Evolutionary conservation across 306 rosid species (phyloP).

Genomic region (Luffa aegyptiaca): DNA sequence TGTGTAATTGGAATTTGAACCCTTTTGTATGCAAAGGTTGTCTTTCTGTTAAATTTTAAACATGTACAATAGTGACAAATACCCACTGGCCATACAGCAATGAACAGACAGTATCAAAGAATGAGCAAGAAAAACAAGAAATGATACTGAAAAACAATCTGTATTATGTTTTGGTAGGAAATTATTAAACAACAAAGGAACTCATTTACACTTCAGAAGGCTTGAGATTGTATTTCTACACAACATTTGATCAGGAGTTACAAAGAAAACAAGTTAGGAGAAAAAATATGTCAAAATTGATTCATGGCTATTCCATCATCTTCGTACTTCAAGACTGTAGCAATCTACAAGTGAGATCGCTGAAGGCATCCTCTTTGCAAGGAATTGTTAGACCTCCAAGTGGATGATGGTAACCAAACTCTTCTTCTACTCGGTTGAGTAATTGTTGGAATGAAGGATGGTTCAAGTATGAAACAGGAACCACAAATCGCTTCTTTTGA

Average conservation of each 20-base stretch:
- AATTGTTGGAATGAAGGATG: slow-evolving; percentile 19
- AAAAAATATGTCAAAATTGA: background rate
- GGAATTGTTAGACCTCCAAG: slow-evolving; percentile 5
- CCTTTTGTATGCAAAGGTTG: background rate
- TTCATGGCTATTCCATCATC: background rate
- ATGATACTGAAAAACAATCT: background rate
- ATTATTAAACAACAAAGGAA: background rate
- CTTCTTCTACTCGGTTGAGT: slow-evolving; percentile 9
- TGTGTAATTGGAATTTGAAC: background rate
- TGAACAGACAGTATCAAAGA: background rate
- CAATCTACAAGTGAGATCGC: background rate
- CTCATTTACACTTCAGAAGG: background rate
- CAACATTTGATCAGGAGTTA: background rate
- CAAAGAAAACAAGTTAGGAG: background rate
- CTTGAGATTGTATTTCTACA: background rate
- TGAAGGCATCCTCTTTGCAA: slow-evolving; percentile 3
- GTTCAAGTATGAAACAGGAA: slow-evolving; percentile 22
- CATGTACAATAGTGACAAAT: background rate
- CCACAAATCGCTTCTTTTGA: slow-evolving; percentile 17
- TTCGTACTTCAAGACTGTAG: background rate
- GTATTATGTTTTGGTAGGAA: background rate
- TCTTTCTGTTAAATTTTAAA: background rate
- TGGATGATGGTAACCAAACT: slow-evolving; percentile 1
- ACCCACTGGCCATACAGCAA: background rate
- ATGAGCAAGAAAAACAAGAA: background rate